Evolutionary conservation across 1,139 yeast genomes (phyloP), one percentile per base, ranked within the genome.

Genomic region (Yamadazyma trypodendri): DNA sequence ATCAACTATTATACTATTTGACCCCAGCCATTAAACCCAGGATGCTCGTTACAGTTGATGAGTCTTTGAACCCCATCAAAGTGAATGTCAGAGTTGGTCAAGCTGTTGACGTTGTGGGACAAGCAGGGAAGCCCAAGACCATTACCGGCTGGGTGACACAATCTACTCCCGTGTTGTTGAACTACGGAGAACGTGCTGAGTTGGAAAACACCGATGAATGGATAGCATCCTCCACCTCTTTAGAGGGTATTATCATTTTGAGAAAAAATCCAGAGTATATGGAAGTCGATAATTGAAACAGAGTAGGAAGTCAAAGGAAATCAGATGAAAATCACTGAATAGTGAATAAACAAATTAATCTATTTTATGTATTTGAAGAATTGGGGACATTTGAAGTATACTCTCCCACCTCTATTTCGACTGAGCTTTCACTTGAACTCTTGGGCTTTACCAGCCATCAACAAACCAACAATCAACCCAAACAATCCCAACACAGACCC

Each of bases 141-240:
- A 94, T 94, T 36, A 94, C 98, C 4, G 98, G 98, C 30, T 94
- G 98, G 98, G 97, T 92, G 17, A 94, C 99, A 1, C 98, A 94
- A 58, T 86, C 95, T 6, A 92, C 98, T 0, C 99, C 99, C 0
- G 98, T 92, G 17, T 72, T 94, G 52, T 72, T 94, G 44, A 90
- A 94, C 37, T 82, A 83, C 52, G 97, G 97, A 34, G 98, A 94
- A 63, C 77, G 97, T 48, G 99, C 98, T 0, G 99, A 94, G 62
- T 73, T 94, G 50, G 99, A 94, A 61, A 90, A 87, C 54, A 63
- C 58, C 13, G 95, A 89, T 44, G 97, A 92, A 65, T 94, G 90
- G 69, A 75, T 86, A 47, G 79, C 95, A 47, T 74, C 89, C 55
- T 78, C 95, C 8, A 79, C 81, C 45, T 79, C 90, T 27, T 72